Percentiles rank a stretch among this genome's conserved stretches.
Conservation (phyloP, 371 early-diverging fungal species). For the Actinomucor elegans region DNA sequence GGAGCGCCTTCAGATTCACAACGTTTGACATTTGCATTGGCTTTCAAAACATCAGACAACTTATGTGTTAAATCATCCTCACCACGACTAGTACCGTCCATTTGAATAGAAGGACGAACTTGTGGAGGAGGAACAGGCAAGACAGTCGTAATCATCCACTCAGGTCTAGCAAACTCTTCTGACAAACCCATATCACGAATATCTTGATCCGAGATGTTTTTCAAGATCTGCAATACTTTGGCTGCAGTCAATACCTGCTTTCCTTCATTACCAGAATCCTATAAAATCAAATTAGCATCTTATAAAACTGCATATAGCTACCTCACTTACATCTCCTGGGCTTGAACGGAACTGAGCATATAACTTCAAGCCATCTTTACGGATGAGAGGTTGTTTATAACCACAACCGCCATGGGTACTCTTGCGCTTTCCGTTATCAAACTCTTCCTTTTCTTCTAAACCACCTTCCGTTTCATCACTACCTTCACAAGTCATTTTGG, state of each 20-base stretch:
- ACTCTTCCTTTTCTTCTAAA: constrained; percentile 47
- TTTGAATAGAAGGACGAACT: constrained; percentile 98
- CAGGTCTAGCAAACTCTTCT: constrained; percentile 94
- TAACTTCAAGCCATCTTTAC: constrained; percentile 90
- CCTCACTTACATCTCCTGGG: constrained; percentile 55
- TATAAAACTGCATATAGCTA: neutral
- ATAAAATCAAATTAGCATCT: neutral
- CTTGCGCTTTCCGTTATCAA: constrained; percentile 46
- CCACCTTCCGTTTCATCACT: constrained; percentile 67
- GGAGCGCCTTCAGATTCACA: constrained; percentile 98
- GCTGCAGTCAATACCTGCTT: constrained; percentile 80
- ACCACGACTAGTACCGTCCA: constrained; percentile 91
- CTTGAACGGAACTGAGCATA: constrained; percentile 69
- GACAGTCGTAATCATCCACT: constrained; percentile 97
- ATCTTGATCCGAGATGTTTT: constrained; percentile 92
- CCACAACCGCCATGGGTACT: constrained; percentile 94
- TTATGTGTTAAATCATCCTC: constrained; percentile 99
- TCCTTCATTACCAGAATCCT: constrained; percentile 64
- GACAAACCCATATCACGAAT: constrained; percentile 90
- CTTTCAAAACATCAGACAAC: constrained; percentile 96
- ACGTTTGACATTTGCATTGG: constrained; percentile 88
- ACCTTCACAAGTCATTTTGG: constrained; percentile 86
- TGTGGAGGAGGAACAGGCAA: constrained; percentile 98
- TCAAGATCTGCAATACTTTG: constrained; percentile 87
- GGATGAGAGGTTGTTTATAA: constrained; percentile 87